These are phyloP conservation scores for Allantophomopsis lycopodina DNA, from an alignment of 2,329 filamentous ascomycete species.

Conservation along the genomic window DNA sequence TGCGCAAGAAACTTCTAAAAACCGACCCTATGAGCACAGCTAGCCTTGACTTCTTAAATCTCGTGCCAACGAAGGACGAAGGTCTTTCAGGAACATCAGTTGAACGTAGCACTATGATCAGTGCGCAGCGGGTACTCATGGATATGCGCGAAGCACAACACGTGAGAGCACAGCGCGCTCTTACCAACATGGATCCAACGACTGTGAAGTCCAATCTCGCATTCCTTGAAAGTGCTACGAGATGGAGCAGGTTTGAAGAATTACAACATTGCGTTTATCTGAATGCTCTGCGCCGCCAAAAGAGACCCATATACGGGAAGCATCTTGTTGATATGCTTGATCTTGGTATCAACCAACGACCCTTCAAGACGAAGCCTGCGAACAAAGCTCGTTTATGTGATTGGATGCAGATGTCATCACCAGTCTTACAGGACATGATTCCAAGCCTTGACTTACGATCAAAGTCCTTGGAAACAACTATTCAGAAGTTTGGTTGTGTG, in stretches of 20 bases:
- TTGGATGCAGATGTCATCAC: conserved; percentile 64
- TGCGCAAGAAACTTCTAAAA: conserved; percentile 53
- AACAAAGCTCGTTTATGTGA: conserved; percentile 49
- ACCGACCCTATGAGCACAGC: conserved; percentile 48
- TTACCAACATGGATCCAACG: conserved; percentile 44
- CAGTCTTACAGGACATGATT: conserved; percentile 51
- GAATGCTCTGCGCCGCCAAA: conserved; percentile 68
- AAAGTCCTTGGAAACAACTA: conserved; percentile 54
- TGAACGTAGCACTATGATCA: conserved; percentile 48
- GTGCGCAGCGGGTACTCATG: conserved; percentile 55
- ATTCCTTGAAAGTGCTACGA: conserved; percentile 57
- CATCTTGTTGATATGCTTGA: conserved; percentile 65
- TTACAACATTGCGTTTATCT: conserved; percentile 70
- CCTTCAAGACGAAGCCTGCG: conserved; percentile 44
- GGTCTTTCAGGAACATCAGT: conserved; percentile 38
- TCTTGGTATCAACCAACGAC: conserved; percentile 44
- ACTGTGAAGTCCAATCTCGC: conserved; percentile 56
- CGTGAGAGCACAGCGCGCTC: conserved; percentile 38
- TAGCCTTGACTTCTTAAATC: conserved; percentile 64
- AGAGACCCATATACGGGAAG: conserved; percentile 69
- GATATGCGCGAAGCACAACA: conserved; percentile 62
- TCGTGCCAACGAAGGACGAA: conserved; percentile 62
- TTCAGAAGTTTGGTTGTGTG: conserved; percentile 83
- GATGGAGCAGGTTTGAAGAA: conserved; percentile 61
- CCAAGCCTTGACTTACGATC: conserved; percentile 63